Base-by-base conservation (phyloP, 1,284 basidiomycete species). In the Malassezia equina region DNA sequence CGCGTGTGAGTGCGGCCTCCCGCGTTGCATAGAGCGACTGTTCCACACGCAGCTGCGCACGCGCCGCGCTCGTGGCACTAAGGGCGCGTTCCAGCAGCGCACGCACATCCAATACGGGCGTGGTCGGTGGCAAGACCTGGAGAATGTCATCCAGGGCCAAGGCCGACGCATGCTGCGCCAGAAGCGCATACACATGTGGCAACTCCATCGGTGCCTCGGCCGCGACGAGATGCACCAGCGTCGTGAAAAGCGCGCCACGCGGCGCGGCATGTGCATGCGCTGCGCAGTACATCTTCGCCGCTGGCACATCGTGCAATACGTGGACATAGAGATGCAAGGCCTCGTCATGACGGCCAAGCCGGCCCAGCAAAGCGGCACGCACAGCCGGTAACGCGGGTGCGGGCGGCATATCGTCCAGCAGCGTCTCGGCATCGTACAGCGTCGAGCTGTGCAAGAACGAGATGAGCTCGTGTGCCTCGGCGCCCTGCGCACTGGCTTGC, bases 241-340 rank as follows among this genome's bases (percentile, higher is more conserved):
- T 83, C 42, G 93, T 80, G 78, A 90, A 98, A 62, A 95, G 83
- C 12, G 59, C 60, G 32, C 50, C 39, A 11, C 42, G 42, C 36
- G 36, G 36, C 36, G 36, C 19, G 4, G 4, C 36, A 4, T 7
- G 7, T 3, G 36, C 36, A 36, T 49, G 44, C 36, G 21, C 43
- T 11, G 23, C 36, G 53, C 71, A 74, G 56, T 73, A 73, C 33
- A 86, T 83, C 77, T 96, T 93, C 0, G 94, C 94, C 57, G 87
- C 87, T 12, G 76, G 61, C 71, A 85, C 86, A 69, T 93, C 86
- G 31, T 83, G 80, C 25, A 95, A 78, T 41, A 83, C 82, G 69
- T 93, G 86, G 1, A 91, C 90, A 73, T 96, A 96, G 24, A 94
- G 82, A 67, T 88, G 85, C 23, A 99, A 81, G 0, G 93, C 93